A percentile compares a stretch with the other conserved stretches of the same genome.
Evolutionary conservation across 169 alveolate species (phyloP).

Genomic region (Eimeria praecox): DNA sequence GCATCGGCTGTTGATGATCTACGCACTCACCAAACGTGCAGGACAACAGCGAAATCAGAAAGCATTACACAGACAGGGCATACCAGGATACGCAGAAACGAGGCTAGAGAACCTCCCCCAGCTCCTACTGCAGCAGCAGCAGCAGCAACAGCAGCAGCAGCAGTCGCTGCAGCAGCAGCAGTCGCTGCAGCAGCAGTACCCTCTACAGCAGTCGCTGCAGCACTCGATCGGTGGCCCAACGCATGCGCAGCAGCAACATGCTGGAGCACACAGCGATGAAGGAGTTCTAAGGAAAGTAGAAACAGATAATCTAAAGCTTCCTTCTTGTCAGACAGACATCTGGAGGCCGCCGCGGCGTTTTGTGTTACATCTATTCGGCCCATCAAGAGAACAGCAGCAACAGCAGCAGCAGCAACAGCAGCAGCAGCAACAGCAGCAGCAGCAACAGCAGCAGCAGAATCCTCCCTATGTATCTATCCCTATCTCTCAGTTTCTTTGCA

Average conservation of each 20-base stretch:
- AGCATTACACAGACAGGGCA: too few species aligned
- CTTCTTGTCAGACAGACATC: background rate
- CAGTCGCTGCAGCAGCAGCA: background rate
- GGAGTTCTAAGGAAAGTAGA: background rate
- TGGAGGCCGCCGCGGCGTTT: constrained; percentile 40
- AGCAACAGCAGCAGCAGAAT: background rate
- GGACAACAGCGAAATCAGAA: too few species aligned
- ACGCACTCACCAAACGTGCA: background rate
- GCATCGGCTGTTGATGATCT: background rate
- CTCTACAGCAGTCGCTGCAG: background rate
- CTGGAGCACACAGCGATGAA: background rate
- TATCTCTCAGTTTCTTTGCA: background rate
- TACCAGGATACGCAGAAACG: too few species aligned
- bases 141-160: background rate
- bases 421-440: constrained; percentile 1
- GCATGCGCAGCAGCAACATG: background rate
- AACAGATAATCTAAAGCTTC: too few species aligned
- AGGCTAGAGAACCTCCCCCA: too few species aligned
- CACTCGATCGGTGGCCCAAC: background rate
- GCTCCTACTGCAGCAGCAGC: constrained; percentile 21
- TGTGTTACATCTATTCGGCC: background rate
- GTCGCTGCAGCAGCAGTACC: background rate
- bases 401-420: background rate
- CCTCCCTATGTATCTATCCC: background rate
- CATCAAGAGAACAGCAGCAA: background rate